Evolutionary conservation across 1,284 basidiomycete species (phyloP), one percentile per base, ranked within the genome.

Genomic region (Trametes pubescens): DNA sequence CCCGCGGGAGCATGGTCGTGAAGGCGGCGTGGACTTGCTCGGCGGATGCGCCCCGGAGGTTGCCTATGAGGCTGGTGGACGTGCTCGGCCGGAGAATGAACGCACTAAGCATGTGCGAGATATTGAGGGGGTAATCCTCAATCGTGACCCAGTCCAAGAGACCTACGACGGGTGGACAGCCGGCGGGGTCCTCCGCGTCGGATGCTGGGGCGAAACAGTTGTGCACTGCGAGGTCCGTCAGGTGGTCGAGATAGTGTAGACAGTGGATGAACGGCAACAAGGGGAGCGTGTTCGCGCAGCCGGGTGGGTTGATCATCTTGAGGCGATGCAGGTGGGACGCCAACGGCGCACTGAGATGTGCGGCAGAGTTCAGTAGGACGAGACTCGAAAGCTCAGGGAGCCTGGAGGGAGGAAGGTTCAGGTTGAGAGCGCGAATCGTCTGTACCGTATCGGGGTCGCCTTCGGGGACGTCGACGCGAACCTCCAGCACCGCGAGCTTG

Each of bases 241-340:
- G 21, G 21, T 48, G 44, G 14, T 56, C 48, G 38, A 61, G 34
- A 22, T 18, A n/a, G 37, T 53, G 9, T 16, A 61, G 29, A 14
- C 53, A 61, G 32, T 56, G 48, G 7, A 61, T 21, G 29, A 61
- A 61, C 14, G 29, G 53, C 7, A 22, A 2, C 16, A 61, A 47
- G 4, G 60, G 38, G 3, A 61, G 38, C 2, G 32, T 7, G 16
- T 35, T 37, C 0, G 37, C 16, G 22, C 26, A 21, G 21, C 29
- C 40, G 21, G 14, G n/a, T 13, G 22, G 21, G 29, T 43, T 51
- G 26, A 16, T 21, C 47, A 61, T 61, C 21, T 37, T 14, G 13
- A 61, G 53, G 9, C 47, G 48, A 38, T 37, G 38, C 14, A 61
- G 32, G 16, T 26, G 60, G 11, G 53, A 51, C 4, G 38, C 60